Evolutionary conservation across 768 basidiomycete genomes (phyloP).

Genomic region (Lentinula sp.): DNA sequence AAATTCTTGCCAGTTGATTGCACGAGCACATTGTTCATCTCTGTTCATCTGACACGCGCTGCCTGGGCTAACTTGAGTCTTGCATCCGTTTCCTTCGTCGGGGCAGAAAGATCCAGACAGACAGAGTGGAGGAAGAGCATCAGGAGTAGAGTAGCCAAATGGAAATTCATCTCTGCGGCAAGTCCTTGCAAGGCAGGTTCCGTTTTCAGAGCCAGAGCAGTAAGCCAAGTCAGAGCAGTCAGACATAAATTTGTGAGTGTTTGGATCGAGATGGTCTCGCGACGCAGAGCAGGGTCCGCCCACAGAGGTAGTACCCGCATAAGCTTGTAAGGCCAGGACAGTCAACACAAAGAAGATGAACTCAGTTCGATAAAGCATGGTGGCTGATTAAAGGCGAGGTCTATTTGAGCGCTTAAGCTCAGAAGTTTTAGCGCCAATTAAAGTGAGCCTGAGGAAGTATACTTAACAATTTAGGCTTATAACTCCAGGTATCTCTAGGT

Average conservation of each 20-base stretch:
- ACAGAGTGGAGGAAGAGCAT: slow-evolving; percentile 48
- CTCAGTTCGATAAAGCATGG: too few species aligned
- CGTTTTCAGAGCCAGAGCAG: slow-evolving; percentile 35
- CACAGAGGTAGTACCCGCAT: background rate
- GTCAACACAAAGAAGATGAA: background rate
- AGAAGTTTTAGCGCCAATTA: too few species aligned
- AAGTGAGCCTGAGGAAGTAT: too few species aligned
- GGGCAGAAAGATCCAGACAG: slow-evolving; percentile 52
- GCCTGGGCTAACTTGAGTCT: slow-evolving; percentile 32
- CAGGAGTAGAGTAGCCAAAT: slow-evolving; percentile 34
- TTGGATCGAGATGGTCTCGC: slow-evolving; percentile 47
- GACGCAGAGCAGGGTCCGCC: slow-evolving; percentile 27
- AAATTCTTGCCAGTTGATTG: slow-evolving; percentile 32
- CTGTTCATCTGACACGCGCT: slow-evolving; percentile 52
- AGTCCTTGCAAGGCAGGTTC: slow-evolving; percentile 45
- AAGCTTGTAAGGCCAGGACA: background rate
- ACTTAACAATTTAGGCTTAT: too few species aligned
- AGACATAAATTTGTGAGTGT: slow-evolving; percentile 50
- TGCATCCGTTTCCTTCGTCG: slow-evolving; percentile 59
- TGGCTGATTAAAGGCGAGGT: too few species aligned
- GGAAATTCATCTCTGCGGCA: slow-evolving; percentile 62
- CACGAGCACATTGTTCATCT: slow-evolving; percentile 49
- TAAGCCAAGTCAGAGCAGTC: slow-evolving; percentile 58
- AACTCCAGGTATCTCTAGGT: too few species aligned
- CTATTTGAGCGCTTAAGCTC: too few species aligned